These are phyloP conservation scores for Solanum verrucosum DNA, from an alignment of 257 asterid species.

Conservation along the genomic window DNA sequence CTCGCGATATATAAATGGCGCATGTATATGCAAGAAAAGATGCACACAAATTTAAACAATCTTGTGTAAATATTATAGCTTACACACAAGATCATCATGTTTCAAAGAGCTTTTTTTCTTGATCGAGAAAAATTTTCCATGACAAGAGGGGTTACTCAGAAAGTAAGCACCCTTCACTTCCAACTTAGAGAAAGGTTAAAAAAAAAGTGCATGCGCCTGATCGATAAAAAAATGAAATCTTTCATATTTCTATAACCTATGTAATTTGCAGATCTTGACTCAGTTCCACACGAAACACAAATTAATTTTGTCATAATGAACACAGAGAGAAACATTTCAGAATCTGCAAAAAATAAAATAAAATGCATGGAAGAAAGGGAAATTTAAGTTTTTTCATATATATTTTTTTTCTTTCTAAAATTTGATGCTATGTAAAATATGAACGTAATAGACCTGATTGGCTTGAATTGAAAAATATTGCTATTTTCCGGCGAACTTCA, in stretches of 20 bases:
- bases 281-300: not conserved
- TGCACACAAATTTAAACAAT: not conserved
- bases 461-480: conserved; percentile 41
- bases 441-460: conserved; percentile 29
- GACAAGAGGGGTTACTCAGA: not conserved
- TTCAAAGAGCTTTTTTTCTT: not conserved
- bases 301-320: not conserved
- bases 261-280: not conserved
- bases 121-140: not conserved
- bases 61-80: not conserved
- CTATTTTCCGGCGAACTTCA: conserved; percentile 61
- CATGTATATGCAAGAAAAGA: not conserved
- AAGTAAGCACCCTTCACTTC: not conserved
- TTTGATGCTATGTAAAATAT: not conserved
- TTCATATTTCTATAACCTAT: not conserved
- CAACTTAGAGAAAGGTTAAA: not conserved
- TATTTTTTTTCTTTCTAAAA: not conserved
- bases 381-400: not conserved
- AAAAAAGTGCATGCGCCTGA: not conserved
- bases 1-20: not conserved
- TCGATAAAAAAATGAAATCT: not conserved
- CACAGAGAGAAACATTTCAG: conserved; percentile 22
- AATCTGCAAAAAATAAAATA: conserved; percentile 10
- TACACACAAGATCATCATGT: not conserved
- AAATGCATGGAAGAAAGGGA: conserved; percentile 10